Conservation (phyloP, 257 asterid species). For the Forsythia viridissima region DNA sequence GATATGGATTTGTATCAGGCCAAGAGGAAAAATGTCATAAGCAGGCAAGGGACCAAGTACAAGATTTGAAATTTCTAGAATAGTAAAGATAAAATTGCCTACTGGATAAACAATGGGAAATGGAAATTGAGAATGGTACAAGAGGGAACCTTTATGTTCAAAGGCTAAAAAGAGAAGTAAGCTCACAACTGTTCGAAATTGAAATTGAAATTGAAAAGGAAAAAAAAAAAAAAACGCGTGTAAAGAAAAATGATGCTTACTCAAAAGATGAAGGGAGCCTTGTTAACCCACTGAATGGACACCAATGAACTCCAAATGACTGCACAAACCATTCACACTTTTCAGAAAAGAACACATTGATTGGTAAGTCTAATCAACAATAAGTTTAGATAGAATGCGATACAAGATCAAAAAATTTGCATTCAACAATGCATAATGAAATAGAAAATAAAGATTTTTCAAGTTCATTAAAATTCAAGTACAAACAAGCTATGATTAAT, state of each 20-base stretch:
- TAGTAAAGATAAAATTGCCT: background rate
- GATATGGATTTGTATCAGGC: background rate
- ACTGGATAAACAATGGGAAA: background rate
- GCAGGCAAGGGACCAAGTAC: background rate
- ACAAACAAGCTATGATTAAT: background rate
- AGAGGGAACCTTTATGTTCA: background rate
- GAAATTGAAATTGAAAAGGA: background rate
- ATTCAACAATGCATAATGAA: background rate
- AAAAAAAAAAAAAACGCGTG: background rate
- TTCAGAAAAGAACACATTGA: background rate
- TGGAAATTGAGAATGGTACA: background rate
- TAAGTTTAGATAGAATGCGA: background rate
- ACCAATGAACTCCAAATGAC: slow-evolving; percentile 61
- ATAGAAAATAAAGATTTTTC: background rate
- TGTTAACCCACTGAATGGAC: slow-evolving; percentile 49
- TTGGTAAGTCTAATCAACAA: background rate
- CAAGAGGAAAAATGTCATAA: background rate
- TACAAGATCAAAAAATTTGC: background rate
- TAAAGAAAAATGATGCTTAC: slow-evolving; percentile 29
- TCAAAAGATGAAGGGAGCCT: slow-evolving; percentile 45
- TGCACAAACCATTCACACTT: slow-evolving; percentile 28
- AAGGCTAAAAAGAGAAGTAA: background rate
- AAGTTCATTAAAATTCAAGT: background rate
- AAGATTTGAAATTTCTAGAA: background rate
- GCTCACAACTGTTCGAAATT: background rate